Base-by-base conservation (phyloP, 2,329 filamentous ascomycete genomes). In the Colletotrichum sojae region DNA sequence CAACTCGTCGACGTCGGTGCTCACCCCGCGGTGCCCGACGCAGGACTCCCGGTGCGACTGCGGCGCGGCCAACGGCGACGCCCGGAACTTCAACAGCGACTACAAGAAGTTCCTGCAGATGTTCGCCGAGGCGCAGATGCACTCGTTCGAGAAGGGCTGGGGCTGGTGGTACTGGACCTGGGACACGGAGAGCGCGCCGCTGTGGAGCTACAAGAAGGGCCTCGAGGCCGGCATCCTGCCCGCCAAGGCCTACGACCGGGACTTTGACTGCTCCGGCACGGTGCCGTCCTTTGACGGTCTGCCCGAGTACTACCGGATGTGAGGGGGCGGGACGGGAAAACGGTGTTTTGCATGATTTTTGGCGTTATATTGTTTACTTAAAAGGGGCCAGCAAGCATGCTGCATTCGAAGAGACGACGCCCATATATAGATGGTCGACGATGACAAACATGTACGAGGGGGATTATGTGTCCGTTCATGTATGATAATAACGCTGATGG, bases 121-220 rank as follows among this genome's bases (percentile, higher is more conserved):
- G 81, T 98, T 98, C 81, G 96, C 96, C 6, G 92, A 97, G 81
- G 96, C 95, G 62, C 96, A 99, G 83, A 99, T 99, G 94, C 87
- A 91, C 74, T 93, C 91, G 68, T 99, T 98, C 77, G 95, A 98
- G 80, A 90, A 91, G 71, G 94, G 93, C 6, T 96, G 93, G 91
- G 96, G 96, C 56, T 99, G 96, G 96, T 98, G 97, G 83, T 99
- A 99, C 82, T 99, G 96, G 96, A 98, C 95, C 40, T 97, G 96
- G 95, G 89, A 94, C 81, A 97, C 95, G 36, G 95, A 98, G 84
- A 86, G 82, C 72, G 91, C 92, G 56, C 85, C 90, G 69, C 94
- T 98, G 82, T 99, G 96, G 96, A 97, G 94, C 78, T 97, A 96
- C 83, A 90, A 95, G 80, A 85, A 90, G 72, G 95, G 94, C 0